Evolutionary conservation across 805 yeast species (phyloP).

Genomic region (Candida chilensis): DNA sequence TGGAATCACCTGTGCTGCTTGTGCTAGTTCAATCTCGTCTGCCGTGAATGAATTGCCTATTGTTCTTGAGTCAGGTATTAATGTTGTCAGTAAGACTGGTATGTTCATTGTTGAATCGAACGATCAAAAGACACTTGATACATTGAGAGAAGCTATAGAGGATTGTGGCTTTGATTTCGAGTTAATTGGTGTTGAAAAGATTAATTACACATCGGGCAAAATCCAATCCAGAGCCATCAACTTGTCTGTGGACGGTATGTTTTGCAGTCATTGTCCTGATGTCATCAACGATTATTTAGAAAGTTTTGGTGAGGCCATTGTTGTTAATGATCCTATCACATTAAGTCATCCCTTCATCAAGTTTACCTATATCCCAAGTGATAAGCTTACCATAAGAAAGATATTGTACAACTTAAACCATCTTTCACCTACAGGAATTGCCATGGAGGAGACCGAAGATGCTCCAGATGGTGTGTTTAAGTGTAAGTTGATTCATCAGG

Average conservation of each 20-base stretch:
- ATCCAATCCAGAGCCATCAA: conserved; percentile 46
- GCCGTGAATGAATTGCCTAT: conserved; percentile 39
- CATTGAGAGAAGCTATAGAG: conserved; percentile 42
- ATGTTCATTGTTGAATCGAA: conserved; percentile 44
- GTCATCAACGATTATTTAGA: conserved; percentile 37
- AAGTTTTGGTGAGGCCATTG: conserved; percentile 47
- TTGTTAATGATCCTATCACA: conserved; percentile 46
- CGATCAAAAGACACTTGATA: conserved; percentile 20
- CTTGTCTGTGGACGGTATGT: conserved; percentile 56
- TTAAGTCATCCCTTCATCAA: conserved; percentile 47
- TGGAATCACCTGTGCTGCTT: conserved; percentile 71
- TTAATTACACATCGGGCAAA: conserved; percentile 37
- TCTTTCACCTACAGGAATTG: conserved; percentile 19
- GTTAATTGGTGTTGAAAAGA: conserved; percentile 29
- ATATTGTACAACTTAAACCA: conserved; percentile 41
- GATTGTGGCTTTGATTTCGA: conserved; percentile 62
- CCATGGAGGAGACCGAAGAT: conserved; percentile 3
- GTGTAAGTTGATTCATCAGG: conserved; percentile 44
- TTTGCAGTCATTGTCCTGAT: conserved; percentile 62
- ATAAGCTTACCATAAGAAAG: conserved; percentile 42
- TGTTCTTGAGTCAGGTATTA: conserved; percentile 44
- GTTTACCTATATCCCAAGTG: conserved; percentile 56
- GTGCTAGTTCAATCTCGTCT: conserved; percentile 46
- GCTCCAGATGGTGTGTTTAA: conserved; percentile 22
- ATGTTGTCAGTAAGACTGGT: conserved; percentile 53